These are phyloP conservation scores for Bolboschoenoplectus hybrid DNA, from an alignment of 202 grass and related monocot species.

Conservation along the genomic window DNA sequence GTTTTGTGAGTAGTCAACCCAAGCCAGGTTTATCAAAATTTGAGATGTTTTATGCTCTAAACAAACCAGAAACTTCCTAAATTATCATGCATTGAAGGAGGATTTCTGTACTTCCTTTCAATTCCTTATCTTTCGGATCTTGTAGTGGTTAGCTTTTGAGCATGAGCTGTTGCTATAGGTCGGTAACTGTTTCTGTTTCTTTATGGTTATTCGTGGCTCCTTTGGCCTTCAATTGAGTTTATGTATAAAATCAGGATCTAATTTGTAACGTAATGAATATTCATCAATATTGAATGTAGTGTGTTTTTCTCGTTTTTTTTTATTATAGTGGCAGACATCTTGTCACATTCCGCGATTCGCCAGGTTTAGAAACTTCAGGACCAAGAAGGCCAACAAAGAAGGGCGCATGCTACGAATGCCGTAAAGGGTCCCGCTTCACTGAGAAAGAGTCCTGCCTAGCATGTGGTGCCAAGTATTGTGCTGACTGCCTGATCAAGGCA, in stretches of 20 bases:
- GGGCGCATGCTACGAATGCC: constrained; percentile 67
- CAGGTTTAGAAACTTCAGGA: constrained; percentile 22
- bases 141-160: background rate
- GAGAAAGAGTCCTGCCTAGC: constrained; percentile 80
- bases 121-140: background rate
- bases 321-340: constrained; percentile 9
- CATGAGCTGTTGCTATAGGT: constrained; percentile 1
- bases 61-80: background rate
- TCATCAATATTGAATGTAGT: background rate
- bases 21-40: constrained; percentile 13
- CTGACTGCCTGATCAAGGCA: constrained; percentile 56
- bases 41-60: background rate
- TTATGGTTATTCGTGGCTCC: background rate
- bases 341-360: constrained; percentile 42
- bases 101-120: background rate
- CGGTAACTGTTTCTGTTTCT: background rate
- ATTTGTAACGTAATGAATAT: background rate
- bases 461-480: constrained; percentile 78
- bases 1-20: constrained; percentile 12
- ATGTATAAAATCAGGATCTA: background rate
- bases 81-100: background rate
- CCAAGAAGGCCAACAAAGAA: constrained; percentile 38
- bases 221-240: constrained; percentile 1
- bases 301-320: constrained; percentile 14
- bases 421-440: constrained; percentile 65